Percentiles rank a stretch among this genome's conserved stretches.
phyloP scores from a whole-genome alignment of 2,329 filamentous ascomycete genomes.

The Didymella arachidicola region DNA sequence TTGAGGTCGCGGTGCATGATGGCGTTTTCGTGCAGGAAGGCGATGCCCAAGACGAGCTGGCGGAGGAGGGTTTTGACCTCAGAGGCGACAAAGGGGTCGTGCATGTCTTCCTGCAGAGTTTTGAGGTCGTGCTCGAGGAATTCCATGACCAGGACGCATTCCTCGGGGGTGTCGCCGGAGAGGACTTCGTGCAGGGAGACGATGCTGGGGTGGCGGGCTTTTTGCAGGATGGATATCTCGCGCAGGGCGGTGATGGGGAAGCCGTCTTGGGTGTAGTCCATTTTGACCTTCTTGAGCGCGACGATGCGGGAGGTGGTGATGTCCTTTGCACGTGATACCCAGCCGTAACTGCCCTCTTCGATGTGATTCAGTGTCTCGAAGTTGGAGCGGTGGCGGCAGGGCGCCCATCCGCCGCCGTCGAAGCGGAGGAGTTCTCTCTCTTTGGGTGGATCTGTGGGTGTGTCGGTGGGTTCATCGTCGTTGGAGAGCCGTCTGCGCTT shows the following conservation, averaged over 20 bases:
- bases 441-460: conserved; percentile 35
- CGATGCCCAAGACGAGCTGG: conserved; percentile 80
- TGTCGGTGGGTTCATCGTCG: conserved; percentile 34
- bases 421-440: conserved; percentile 71
- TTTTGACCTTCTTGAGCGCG: conserved; percentile 91
- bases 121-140: conserved; percentile 98
- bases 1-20: conserved; percentile 68
- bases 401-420: conserved; percentile 70
- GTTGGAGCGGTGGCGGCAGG: conserved; percentile 79
- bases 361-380: conserved; percentile 96
- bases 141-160: conserved; percentile 93
- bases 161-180: conserved; percentile 69
- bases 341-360: conserved; percentile 96
- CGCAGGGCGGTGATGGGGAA: conserved; percentile 91
- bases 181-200: conserved; percentile 85
- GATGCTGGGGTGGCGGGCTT: conserved; percentile 82
- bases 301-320: conserved; percentile 78
- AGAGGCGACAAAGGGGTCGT: conserved; percentile 88
- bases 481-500: conserved; percentile 70
- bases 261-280: conserved; percentile 76
- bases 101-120: conserved; percentile 90
- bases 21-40: conserved; percentile 87
- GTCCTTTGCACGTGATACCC: conserved; percentile 85
- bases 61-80: conserved; percentile 90
- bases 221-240: conserved; percentile 90